A percentile compares a stretch with the other conserved stretches of the same genome.
These are phyloP conservation scores for Dalechampia spathulata DNA, from an alignment of 441 rosid genomes.

Conservation along the genomic window DNA sequence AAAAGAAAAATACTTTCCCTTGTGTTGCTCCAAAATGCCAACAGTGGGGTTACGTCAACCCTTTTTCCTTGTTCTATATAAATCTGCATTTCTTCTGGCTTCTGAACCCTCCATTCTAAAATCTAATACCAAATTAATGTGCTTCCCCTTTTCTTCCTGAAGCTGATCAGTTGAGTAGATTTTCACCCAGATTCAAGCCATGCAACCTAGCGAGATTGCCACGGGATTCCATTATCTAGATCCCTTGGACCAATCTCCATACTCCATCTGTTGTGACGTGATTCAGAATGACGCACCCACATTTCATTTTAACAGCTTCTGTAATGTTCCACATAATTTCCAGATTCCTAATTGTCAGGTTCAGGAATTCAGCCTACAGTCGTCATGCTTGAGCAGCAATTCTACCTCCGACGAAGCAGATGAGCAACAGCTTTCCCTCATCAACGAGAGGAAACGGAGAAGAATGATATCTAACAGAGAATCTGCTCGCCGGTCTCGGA, in stretches of 20 bases:
- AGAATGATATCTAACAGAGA: slow-evolving; percentile 81
- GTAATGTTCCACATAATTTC: slow-evolving; percentile 33
- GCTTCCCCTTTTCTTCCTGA: slow-evolving; percentile 7
- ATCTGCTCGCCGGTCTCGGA: slow-evolving; percentile 78
- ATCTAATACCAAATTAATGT: slow-evolving; percentile 14
- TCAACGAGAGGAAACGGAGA: slow-evolving; percentile 68
- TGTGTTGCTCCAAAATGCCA: slow-evolving; percentile 31
- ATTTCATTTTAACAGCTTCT: slow-evolving; percentile 33
- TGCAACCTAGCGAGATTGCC: slow-evolving; percentile 57
- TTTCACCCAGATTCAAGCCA: slow-evolving; percentile 33
- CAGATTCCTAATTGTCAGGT: slow-evolving; percentile 43
- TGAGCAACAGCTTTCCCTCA: slow-evolving; percentile 48
- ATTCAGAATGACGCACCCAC: slow-evolving; percentile 30
- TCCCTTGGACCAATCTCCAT: slow-evolving; percentile 35
- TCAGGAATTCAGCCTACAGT: slow-evolving; percentile 43
- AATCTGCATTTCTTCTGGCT: slow-evolving; percentile 30
- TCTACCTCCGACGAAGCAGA: slow-evolving; percentile 83
- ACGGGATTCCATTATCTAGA: slow-evolving; percentile 36
- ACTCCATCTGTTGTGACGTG: slow-evolving; percentile 40
- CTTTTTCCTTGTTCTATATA: slow-evolving; percentile 46
- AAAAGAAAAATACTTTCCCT: too few species aligned
- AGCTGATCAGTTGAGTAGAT: too few species aligned
- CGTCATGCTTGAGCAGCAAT: slow-evolving; percentile 56
- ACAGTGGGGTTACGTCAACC: slow-evolving; percentile 40
- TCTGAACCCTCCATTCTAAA: slow-evolving; percentile 28